Conservation (phyloP, 768 basidiomycete species). For the Russula dissimulans region DNA sequence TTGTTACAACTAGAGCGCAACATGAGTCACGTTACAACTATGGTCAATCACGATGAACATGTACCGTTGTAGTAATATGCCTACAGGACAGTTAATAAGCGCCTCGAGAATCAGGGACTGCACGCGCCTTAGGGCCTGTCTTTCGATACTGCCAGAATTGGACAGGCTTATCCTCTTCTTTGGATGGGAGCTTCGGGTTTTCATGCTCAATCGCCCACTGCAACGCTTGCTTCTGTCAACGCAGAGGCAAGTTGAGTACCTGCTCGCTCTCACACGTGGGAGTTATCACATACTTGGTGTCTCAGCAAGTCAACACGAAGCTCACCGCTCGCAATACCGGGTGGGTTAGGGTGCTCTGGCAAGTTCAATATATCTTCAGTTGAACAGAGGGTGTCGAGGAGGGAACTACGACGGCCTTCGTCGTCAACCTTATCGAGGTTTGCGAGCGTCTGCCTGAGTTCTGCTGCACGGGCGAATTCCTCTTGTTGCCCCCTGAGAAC, state of each 20-base stretch:
- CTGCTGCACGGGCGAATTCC: slow-evolving; percentile 49
- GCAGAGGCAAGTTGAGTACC: neutral
- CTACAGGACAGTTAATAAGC: slow-evolving; percentile 25
- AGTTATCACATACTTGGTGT: slow-evolving; percentile 53
- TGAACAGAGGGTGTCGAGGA: slow-evolving; percentile 61
- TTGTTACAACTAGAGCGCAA: slow-evolving; percentile 57
- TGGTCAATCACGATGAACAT: slow-evolving; percentile 18
- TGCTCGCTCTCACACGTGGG: neutral
- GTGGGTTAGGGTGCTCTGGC: slow-evolving; percentile 63
- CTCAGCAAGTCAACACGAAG: slow-evolving; percentile 66
- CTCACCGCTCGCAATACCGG: slow-evolving; percentile 55
- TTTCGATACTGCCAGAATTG: slow-evolving; percentile 83
- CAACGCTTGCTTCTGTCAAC: slow-evolving; percentile 61
- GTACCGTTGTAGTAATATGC: slow-evolving; percentile 61
- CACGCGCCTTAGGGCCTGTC: slow-evolving; percentile 42
- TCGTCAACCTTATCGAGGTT: slow-evolving; percentile 71
- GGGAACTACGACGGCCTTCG: slow-evolving; percentile 57
- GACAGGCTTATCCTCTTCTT: slow-evolving; percentile 59
- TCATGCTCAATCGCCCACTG: slow-evolving; percentile 82
- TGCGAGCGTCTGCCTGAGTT: slow-evolving; percentile 55
- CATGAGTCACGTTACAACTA: neutral
- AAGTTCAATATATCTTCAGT: slow-evolving; percentile 63
- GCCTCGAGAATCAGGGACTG: neutral
- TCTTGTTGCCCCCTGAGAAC: slow-evolving; percentile 39
- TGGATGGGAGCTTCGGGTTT: slow-evolving; percentile 63